These are phyloP conservation scores for Babesia bovis DNA, from an alignment of 169 alveolate genomes.

Conservation along the genomic window DNA sequence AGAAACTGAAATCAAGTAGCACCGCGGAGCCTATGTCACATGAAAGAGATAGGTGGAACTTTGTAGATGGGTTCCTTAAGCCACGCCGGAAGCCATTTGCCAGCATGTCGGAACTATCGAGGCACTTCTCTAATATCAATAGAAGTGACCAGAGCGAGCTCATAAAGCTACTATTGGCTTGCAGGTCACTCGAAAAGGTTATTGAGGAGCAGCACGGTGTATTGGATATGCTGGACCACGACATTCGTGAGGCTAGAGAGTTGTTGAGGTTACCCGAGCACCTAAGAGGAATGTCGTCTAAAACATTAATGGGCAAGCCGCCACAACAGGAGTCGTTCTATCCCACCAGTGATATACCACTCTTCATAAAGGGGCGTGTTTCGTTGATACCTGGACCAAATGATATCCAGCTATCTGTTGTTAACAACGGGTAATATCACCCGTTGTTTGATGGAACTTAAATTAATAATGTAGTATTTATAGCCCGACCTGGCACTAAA, in stretches of 20 bases:
- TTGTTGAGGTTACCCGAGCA: constrained; percentile 72
- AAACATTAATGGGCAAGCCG: constrained; percentile 32
- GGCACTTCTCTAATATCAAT: constrained; percentile 23
- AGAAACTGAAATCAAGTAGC: not conserved
- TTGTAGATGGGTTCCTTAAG: constrained; percentile 57
- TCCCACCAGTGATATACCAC: constrained; percentile 65
- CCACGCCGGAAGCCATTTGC: constrained; percentile 67
- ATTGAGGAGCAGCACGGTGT: constrained; percentile 83
- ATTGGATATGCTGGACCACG: constrained; percentile 82
- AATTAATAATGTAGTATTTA: too few relatives aligned
- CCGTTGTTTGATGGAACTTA: too few relatives aligned
- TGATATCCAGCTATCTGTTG: constrained; percentile 38
- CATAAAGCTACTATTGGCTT: constrained; percentile 74
- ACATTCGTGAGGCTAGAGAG: constrained; percentile 75
- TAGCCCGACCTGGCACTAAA: too few relatives aligned
- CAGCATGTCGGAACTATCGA: constrained; percentile 60
- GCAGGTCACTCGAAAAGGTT: constrained; percentile 78
- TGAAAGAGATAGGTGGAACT: constrained; percentile 37
- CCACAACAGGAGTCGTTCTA: constrained; percentile 52
- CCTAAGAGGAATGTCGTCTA: constrained; percentile 50
- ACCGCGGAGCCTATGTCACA: not conserved
- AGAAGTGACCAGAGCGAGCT: constrained; percentile 73
- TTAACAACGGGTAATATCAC: constrained; percentile 12
- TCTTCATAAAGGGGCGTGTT: constrained; percentile 59
- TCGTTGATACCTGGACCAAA: constrained; percentile 43